Conservation (phyloP, 2,329 filamentous ascomycete genomes). For the Clarireedia paspali region DNA sequence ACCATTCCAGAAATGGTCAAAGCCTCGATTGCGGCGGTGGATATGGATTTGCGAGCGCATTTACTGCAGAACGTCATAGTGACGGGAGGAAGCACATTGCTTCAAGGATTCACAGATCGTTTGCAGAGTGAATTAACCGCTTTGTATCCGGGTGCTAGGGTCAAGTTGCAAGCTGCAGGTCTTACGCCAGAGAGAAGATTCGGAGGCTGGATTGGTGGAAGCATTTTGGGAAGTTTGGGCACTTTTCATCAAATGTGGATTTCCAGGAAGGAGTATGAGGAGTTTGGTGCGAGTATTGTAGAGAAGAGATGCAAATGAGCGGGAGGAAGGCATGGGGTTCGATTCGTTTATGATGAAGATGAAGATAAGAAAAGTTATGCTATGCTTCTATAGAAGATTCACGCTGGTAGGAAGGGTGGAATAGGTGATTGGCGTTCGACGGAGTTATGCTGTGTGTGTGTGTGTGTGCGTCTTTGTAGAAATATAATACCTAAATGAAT, state of each 20-base stretch:
- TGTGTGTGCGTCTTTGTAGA: constrained; percentile 5
- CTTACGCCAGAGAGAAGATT: constrained; percentile 85
- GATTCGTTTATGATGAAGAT: background rate
- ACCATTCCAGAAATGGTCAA: constrained; percentile 80
- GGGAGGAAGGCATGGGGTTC: background rate
- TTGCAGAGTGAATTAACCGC: constrained; percentile 75
- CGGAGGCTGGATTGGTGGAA: constrained; percentile 92
- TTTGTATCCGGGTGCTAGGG: constrained; percentile 77
- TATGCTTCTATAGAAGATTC: background rate
- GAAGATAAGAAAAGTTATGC: constrained; percentile 10
- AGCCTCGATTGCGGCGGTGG: constrained; percentile 67
- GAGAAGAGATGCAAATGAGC: constrained; percentile 89
- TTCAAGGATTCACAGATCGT: constrained; percentile 88
- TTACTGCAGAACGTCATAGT: constrained; percentile 87
- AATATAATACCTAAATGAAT: constrained; percentile 5
- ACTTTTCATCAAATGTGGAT: constrained; percentile 99
- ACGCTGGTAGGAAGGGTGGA: background rate
- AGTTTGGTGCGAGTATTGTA: constrained; percentile 82
- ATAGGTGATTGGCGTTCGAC: constrained; percentile 4
- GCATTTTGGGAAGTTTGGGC: constrained; percentile 88
- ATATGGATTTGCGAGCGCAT: constrained; percentile 79
- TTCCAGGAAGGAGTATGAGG: constrained; percentile 92
- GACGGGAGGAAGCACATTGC: constrained; percentile 77
- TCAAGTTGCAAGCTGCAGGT: constrained; percentile 82
- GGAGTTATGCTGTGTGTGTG: constrained; percentile 6